Percentiles rank a stretch among this genome's conserved stretches.
Conservation (phyloP, 208 protist species). For the Phytomonas sp. region DNA sequence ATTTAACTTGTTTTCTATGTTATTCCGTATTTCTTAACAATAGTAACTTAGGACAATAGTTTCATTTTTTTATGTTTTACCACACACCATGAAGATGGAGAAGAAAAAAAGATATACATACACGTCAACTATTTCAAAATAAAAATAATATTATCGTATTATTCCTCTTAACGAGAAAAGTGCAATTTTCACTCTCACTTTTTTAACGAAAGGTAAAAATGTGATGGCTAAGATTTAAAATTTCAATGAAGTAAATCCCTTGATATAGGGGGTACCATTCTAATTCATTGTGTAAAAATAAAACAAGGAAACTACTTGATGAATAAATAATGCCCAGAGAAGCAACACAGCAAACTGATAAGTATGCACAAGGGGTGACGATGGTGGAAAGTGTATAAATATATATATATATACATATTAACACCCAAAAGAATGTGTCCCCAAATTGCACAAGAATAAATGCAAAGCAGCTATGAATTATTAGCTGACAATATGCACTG, state of each 20-base stretch:
- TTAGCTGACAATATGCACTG: constrained; percentile 2
- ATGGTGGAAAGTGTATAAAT: too few species aligned
- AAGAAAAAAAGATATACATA: constrained; percentile 15
- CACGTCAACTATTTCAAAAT: constrained; percentile 3
- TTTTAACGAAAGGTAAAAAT: neutral
- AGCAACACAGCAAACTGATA: neutral
- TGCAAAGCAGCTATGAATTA: constrained; percentile 12
- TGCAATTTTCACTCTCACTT: neutral
- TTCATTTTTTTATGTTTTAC: neutral
- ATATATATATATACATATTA: neutral
- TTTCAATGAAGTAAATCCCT: neutral
- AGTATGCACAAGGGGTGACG: neutral
- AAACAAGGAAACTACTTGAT: constrained; percentile 2
- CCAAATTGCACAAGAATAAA: constrained; percentile 7
- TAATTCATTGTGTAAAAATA: neutral
- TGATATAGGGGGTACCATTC: neutral
- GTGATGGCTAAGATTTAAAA: constrained; percentile 1
- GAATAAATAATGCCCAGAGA: constrained; percentile 3
- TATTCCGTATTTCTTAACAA: neutral
- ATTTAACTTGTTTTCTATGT: neutral
- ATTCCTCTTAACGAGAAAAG: neutral
- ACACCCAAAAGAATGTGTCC: neutral
- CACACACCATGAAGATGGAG: neutral
- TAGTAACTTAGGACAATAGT: neutral
- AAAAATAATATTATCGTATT: constrained; percentile 8